These are phyloP conservation scores for Tulasnella sp. DNA, from an alignment of 768 basidiomycete species.

Conservation along the genomic window DNA sequence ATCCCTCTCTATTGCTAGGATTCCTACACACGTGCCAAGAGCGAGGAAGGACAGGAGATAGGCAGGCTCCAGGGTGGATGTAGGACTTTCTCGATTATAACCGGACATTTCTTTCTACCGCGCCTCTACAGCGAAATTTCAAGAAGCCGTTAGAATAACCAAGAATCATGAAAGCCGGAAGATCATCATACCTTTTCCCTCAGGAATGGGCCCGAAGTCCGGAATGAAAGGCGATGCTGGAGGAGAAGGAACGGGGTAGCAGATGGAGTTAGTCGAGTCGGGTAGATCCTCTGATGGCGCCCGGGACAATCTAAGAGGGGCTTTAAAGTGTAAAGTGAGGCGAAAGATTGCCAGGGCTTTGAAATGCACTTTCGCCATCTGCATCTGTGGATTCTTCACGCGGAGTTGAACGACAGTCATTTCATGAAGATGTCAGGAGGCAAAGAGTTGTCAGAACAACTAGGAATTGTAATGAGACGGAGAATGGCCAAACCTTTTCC, in stretches of 20 bases:
- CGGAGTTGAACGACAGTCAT: no score
- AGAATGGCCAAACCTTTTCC: not conserved
- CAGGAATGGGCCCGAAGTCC: not conserved
- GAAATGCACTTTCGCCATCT: not conserved
- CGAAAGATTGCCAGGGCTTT: not conserved
- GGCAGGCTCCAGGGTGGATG: not conserved
- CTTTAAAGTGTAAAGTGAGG: not conserved
- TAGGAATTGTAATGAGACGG: not conserved
- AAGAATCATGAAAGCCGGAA: not conserved
- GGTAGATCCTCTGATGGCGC: not conserved
- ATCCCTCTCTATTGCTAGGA: no score
- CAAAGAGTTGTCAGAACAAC: not conserved
- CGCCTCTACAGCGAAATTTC: not conserved
- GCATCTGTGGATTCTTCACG: no score
- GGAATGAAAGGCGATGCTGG: not conserved
- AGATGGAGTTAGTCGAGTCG: not conserved
- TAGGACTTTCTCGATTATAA: not conserved
- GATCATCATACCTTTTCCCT: not conserved
- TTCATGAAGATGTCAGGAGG: not conserved
- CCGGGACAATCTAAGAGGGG: not conserved
- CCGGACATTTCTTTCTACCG: not conserved
- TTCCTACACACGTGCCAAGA: not conserved
- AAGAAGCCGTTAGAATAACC: not conserved
- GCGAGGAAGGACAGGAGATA: not conserved
- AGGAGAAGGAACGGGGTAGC: not conserved